Percentiles rank a stretch among this genome's conserved stretches.
phyloP scores from a whole-genome alignment of 208 protist genomes.

The Lotmaria passim region DNA sequence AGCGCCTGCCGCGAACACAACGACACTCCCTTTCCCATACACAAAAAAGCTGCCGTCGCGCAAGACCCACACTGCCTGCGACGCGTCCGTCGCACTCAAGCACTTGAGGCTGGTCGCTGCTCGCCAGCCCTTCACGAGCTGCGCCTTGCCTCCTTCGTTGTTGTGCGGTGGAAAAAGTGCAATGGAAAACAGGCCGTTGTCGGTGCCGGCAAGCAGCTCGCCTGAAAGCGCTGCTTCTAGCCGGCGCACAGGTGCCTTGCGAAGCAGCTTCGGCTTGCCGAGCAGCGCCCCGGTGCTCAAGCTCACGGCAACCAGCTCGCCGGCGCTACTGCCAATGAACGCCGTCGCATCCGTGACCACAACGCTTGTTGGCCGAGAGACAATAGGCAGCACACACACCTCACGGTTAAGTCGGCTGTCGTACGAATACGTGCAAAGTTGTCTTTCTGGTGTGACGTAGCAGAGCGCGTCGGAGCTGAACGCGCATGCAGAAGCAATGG shows the following conservation, averaged over 20 bases:
- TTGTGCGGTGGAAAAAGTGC: background rate
- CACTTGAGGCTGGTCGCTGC: constrained; percentile 17
- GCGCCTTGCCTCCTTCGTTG: background rate
- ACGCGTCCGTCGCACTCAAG: constrained; percentile 3
- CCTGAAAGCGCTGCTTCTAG: background rate
- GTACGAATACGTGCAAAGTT: constrained; percentile 20
- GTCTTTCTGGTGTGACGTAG: constrained; percentile 9
- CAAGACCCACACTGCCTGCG: constrained; percentile 18
- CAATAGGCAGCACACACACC: constrained; percentile 4
- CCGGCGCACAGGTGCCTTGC: background rate
- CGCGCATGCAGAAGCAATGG: background rate
- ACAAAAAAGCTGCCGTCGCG: constrained; percentile 28
- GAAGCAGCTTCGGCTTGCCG: background rate
- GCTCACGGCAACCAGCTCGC: constrained; percentile 12
- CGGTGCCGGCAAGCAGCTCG: constrained; percentile 15
- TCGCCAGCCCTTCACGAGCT: constrained; percentile 24
- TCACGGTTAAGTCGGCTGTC: constrained; percentile 1
- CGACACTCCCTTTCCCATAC: constrained; percentile 1
- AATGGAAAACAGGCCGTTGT: constrained; percentile 13
- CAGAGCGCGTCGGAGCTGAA: constrained; percentile 3
- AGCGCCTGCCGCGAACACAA: background rate
- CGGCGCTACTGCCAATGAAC: constrained; percentile 13
- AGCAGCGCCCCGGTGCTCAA: constrained; percentile 7
- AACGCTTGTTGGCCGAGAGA: background rate
- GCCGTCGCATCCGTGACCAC: constrained; percentile 5